Base-by-base conservation (phyloP, 176 grass and related monocot species). In the Tillandsia leiboldiana region DNA sequence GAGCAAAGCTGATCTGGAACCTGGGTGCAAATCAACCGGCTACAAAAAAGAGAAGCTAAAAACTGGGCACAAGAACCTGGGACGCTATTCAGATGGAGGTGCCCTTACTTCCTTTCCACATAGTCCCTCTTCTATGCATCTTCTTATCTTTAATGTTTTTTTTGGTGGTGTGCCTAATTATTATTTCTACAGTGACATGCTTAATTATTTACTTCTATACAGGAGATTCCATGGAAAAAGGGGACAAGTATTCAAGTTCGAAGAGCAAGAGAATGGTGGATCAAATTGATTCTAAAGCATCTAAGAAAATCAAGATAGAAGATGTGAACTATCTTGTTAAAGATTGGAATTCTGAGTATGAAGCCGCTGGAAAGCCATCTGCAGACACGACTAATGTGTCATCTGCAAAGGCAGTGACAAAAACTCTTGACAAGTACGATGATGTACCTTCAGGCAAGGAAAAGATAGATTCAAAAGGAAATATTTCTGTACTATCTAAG, bases 31-130 rank as follows among this genome's bases (percentile, higher is more conserved):
- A 83, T 90, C 77, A 53, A 66, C 73, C 76, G 86, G 83, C 15
- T 81, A 70, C 63, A 81, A 22, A 27, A 63, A 12, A 76, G 93
- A 87, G 69, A 87, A 87, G 77, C 83, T 85, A 49, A 90, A 51
- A 73, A 70, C 72, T 76, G 87, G 87, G 78, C 78, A 81, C 72
- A 88, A 85, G 73, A 88, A 80, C 77, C 78, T 65, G 54, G 82
- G 79, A 63, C 82, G 62, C 73, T 85, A 73, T 75, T 92, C 84
- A 53, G 87, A 90, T 87, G 89, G 89, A 97, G 93, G 89, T 97
- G 75, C 15, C 33, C 77, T 15, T 29, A 69, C 65, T 66, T 14
- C 62, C 53, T 78, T 65, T 50, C 13, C 70, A 27, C 26, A 18
- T 51, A 12, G 27, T 70, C 42, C 64, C 61, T 65, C 58, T 18